These are phyloP conservation scores for Ceratocystis smalleyi DNA, from an alignment of 2,329 filamentous ascomycete genomes.

Conservation along the genomic window DNA sequence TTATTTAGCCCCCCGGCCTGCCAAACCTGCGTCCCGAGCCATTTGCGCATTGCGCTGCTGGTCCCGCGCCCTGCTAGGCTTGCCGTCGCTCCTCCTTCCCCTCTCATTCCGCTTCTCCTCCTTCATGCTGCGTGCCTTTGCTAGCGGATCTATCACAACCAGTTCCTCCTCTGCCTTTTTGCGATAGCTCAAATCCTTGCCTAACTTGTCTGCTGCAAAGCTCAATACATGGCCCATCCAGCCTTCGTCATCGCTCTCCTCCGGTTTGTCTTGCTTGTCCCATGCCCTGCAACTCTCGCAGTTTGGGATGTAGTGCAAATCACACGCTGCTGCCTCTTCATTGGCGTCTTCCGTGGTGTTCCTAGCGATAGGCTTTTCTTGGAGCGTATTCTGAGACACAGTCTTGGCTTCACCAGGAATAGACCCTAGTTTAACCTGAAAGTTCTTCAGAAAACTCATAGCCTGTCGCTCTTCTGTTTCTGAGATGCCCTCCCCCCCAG, in stretches of 20 bases:
- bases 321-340: slow-evolving; percentile 64
- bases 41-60: slow-evolving; percentile 40
- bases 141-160: slow-evolving; percentile 81
- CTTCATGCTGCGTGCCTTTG: slow-evolving; percentile 59
- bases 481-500: slow-evolving; percentile 37
- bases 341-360: slow-evolving; percentile 29
- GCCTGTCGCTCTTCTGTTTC: slow-evolving; percentile 26
- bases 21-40: slow-evolving; percentile 36
- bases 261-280: slow-evolving; percentile 48
- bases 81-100: slow-evolving; percentile 36
- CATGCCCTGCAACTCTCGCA: slow-evolving; percentile 84
- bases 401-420: background rate
- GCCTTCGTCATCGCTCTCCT: slow-evolving; percentile 34
- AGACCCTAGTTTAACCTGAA: slow-evolving; percentile 9
- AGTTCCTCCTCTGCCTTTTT: slow-evolving; percentile 82
- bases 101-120: slow-evolving; percentile 46
- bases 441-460: slow-evolving; percentile 17
- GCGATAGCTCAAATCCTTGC: slow-evolving; percentile 83
- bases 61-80: slow-evolving; percentile 43
- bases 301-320: slow-evolving; percentile 88
- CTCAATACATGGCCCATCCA: slow-evolving; percentile 81
- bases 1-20: slow-evolving; percentile 41
- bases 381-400: background rate
- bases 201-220: slow-evolving; percentile 77
- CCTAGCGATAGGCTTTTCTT: background rate